Base-by-base conservation (phyloP, 2,329 filamentous ascomycete species). In the Neophaeococcomyces mojaviensis region DNA sequence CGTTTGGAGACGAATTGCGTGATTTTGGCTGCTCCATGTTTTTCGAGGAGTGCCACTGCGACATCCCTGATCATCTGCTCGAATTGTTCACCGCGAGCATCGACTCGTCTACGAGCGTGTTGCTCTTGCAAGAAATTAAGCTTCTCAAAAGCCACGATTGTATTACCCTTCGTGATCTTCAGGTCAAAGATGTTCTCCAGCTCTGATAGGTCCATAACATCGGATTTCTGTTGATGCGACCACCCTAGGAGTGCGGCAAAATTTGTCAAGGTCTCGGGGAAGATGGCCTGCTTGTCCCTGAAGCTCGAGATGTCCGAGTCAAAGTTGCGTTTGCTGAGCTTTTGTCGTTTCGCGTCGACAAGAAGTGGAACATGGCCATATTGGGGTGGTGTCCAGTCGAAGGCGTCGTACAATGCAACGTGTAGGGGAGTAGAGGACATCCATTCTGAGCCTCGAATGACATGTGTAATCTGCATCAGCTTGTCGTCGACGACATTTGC, bases 401-500 rank as follows among this genome's bases (percentile, higher is more conserved):
- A 85, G 2, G 84, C 85, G 39, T 84, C 67, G 61, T 92, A 92
- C n/a, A 92, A 63, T 30, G 75, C 75, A 47, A 84, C 69, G 61
- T 86, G 82, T 61, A 84, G 86, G 1, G 89, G 88, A 0, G 92
- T 97, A 0, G 89, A 95, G 28, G 90, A 80, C 68, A 98, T 84
- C 92, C 92, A 98, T 76, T 98, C 92, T 20, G 84, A 83, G 44
- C 90, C 92, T 34, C 92, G 82, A 48, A 98, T 86, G 12, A 98
- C 92, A 64, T 97, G 90, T 0, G 89, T 96, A 55, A 98, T 94
- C 49, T 86, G 71, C 92, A 98, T 98, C 49, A 84, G 72, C 63
- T 96, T 87, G 60, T 98, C 92, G 60, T 98, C 92, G 3, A 98
- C 83, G 7, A 98, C 90, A 60, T 97, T 98, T 3, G 92, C 92